Evolutionary conservation across 345 rosid genomes (phyloP).

Genomic region (Combretum micranthum): DNA sequence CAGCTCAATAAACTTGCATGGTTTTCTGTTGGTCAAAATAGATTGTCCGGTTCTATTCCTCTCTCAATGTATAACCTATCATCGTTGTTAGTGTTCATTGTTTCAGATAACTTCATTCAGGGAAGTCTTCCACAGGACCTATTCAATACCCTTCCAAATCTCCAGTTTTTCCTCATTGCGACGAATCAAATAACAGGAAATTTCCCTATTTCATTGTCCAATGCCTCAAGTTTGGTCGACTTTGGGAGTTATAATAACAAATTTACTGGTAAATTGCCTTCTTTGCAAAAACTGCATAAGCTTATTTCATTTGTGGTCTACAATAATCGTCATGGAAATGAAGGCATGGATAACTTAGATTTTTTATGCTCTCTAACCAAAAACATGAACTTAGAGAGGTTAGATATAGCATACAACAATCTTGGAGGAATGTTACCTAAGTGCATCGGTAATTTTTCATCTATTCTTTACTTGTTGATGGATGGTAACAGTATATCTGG

Average conservation of each 20-base stretch:
- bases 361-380: slow-evolving; percentile 15
- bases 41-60: slow-evolving; percentile 14
- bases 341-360: slow-evolving; percentile 8
- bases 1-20: neutral
- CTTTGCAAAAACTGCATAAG: slow-evolving; percentile 3
- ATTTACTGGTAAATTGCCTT: slow-evolving; percentile 6
- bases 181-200: neutral
- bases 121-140: slow-evolving; percentile 19
- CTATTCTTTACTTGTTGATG: neutral
- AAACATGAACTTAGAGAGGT: neutral
- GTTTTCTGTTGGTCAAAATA: neutral
- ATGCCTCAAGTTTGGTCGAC: neutral
- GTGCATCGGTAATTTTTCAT: slow-evolving; percentile 6
- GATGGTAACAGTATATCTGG: slow-evolving; percentile 1
- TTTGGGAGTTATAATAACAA: neutral
- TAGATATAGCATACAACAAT: neutral
- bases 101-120: neutral
- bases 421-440: slow-evolving; percentile 10
- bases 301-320: neutral
- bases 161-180: neutral
- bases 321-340: neutral
- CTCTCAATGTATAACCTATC: slow-evolving; percentile 24
- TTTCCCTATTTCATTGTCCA: slow-evolving; percentile 9
- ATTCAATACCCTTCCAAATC: slow-evolving; percentile 9
- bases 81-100: accelerated